phyloP scores from a whole-genome alignment of 805 yeast genomes.

The Metschnikowia matae region DNA sequence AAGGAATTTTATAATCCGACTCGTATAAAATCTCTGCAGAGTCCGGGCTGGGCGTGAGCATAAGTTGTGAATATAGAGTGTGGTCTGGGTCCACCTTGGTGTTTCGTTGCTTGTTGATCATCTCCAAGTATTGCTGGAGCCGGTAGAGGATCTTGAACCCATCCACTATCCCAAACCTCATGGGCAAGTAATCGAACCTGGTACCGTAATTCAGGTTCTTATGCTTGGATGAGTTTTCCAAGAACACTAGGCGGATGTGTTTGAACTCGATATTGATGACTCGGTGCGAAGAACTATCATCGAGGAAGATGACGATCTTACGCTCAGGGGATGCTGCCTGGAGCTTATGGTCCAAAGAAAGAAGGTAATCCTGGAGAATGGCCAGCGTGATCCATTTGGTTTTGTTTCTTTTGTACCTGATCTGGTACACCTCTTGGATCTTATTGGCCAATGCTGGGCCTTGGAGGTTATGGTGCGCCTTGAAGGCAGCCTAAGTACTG shows the following conservation, averaged over 20 bases:
- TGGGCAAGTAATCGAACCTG: constrained; percentile 53
- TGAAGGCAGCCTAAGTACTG: constrained; percentile 26
- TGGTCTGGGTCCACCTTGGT: constrained; percentile 4
- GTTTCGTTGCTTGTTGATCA: constrained; percentile 29
- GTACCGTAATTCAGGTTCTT: constrained; percentile 36
- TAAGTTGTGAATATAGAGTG: constrained; percentile 1
- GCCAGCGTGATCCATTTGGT: constrained; percentile 63
- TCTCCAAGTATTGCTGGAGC: constrained; percentile 50
- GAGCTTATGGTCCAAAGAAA: constrained; percentile 56
- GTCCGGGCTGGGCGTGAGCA: constrained; percentile 3
- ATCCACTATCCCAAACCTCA: constrained; percentile 60
- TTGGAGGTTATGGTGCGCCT: constrained; percentile 9
- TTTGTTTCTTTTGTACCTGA: constrained; percentile 55
- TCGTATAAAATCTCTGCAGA: constrained; percentile 32
- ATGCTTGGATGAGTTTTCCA: constrained; percentile 37
- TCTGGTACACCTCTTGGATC: constrained; percentile 47
- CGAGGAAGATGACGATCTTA: constrained; percentile 52
- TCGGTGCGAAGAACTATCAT: constrained; percentile 61
- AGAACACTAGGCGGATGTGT: constrained; percentile 32
- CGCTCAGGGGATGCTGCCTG: constrained; percentile 39
- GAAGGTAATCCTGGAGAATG: constrained; percentile 58
- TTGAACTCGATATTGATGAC: constrained; percentile 40
- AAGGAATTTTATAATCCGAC: constrained; percentile 43
- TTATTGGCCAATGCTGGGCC: constrained; percentile 28
- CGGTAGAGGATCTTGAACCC: constrained; percentile 59